Conservation (phyloP, 179 eudicot genomes). For the Pouteria campechiana region DNA sequence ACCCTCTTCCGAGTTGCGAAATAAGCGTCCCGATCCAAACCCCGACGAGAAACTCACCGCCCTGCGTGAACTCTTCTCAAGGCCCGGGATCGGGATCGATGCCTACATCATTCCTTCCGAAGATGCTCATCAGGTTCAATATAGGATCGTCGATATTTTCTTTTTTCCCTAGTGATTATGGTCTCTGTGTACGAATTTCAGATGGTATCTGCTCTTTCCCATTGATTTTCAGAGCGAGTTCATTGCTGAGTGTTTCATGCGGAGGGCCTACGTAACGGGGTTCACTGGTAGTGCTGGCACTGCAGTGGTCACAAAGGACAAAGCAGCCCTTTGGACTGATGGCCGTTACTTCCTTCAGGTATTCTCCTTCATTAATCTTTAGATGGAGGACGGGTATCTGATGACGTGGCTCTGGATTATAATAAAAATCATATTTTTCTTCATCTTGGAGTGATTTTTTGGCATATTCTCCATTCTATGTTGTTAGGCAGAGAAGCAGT, state of each 20-base stretch:
- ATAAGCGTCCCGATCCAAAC: constrained; percentile 9
- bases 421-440: no score
- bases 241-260: constrained; percentile 78
- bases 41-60: constrained; percentile 54
- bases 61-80: constrained; percentile 55
- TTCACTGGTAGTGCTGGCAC: constrained; percentile 98
- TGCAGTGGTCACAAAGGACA: constrained; percentile 82
- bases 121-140: constrained; percentile 94
- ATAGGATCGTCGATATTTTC: no score
- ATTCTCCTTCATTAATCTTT: no score
- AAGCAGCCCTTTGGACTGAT: constrained; percentile 98
- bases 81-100: constrained; percentile 55
- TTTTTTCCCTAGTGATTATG: neutral
- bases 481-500: constrained; percentile 76
- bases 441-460: no score
- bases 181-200: no score
- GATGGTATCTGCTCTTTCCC: neutral
- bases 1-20: constrained; percentile 53
- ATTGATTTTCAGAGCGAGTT: constrained; percentile 76
- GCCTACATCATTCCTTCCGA: constrained; percentile 91
- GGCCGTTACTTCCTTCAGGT: constrained; percentile 98
- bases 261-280: constrained; percentile 81
- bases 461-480: neutral
- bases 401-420: no score
- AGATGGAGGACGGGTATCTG: no score